Evolutionary conservation across 495 filamentous ascomycete genomes (phyloP).

Genomic region (Aspergillus leporis): DNA sequence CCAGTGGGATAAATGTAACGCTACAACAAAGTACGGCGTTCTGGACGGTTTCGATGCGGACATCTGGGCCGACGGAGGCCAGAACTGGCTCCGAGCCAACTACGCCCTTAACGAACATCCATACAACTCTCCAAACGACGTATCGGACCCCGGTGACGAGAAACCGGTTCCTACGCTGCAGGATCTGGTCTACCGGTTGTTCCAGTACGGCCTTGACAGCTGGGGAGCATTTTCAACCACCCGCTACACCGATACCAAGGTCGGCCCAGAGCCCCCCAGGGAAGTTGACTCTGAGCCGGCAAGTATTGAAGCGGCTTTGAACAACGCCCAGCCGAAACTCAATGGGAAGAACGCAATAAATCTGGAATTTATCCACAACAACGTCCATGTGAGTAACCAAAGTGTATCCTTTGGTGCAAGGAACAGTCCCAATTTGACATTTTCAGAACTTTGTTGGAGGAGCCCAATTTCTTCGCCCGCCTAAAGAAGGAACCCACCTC

Average conservation of each 20-base stretch:
- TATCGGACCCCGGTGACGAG: neutral
- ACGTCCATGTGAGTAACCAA: constrained; percentile 7
- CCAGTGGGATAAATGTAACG: constrained; percentile 10
- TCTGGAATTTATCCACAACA: constrained; percentile 11
- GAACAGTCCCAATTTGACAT: neutral
- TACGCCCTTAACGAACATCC: constrained; percentile 6
- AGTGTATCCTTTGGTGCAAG: neutral
- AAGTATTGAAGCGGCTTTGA: too few relatives aligned
- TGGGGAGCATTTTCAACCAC: constrained; percentile 10
- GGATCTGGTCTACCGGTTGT: constrained; percentile 4
- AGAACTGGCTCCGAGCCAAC: constrained; percentile 10
- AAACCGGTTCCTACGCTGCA: constrained; percentile 7
- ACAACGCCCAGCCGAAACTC: neutral
- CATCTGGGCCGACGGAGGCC: constrained; percentile 12
- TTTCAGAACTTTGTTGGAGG: constrained; percentile 8
- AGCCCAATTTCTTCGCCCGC: constrained; percentile 2
- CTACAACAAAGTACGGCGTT: constrained; percentile 12
- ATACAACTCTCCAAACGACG: too few relatives aligned
- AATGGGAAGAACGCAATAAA: neutral
- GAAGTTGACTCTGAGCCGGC: too few relatives aligned
- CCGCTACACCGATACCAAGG: too few relatives aligned
- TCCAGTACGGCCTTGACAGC: neutral
- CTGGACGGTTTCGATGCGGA: neutral
- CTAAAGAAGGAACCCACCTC: constrained; percentile 1
- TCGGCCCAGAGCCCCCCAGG: too few relatives aligned